phyloP scores from a whole-genome alignment of 108 stramenopile species.

The Stephanodiscus triporus region DNA sequence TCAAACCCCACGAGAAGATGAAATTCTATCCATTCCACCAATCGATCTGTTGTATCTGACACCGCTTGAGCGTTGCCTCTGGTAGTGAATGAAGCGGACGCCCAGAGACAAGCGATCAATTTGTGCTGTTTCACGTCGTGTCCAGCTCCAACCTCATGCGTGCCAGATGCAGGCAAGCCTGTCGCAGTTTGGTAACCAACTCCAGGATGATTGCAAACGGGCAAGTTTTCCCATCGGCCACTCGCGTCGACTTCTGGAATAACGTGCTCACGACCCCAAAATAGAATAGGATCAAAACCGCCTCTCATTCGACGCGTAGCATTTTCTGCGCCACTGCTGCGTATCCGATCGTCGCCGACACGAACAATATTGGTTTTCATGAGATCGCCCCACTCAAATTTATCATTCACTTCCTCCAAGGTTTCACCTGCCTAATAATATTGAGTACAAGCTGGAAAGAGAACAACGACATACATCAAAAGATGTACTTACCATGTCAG shows the following conservation, averaged over 20 bases:
- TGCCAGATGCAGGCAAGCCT: neutral
- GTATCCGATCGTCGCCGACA: conserved; percentile 6
- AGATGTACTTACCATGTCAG: conserved; percentile 27
- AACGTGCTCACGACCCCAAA: conserved; percentile 60
- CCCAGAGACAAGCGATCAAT: conserved; percentile 75
- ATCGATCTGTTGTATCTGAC: conserved; percentile 54
- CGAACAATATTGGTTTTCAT: conserved; percentile 34
- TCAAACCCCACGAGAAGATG: conserved; percentile 71
- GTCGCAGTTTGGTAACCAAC: conserved; percentile 9
- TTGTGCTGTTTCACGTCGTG: conserved; percentile 45
- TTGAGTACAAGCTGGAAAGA: neutral
- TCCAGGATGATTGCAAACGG: conserved; percentile 61
- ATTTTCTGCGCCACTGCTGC: conserved; percentile 20
- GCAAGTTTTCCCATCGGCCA: conserved; percentile 82
- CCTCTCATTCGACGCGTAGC: conserved; percentile 33
- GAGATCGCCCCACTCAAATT: conserved; percentile 27
- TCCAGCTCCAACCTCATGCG: neutral
- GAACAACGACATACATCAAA: neutral
- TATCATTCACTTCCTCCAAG: conserved; percentile 26
- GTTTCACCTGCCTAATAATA: conserved; percentile 21
- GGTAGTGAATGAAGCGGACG: conserved; percentile 66
- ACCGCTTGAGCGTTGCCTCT: conserved; percentile 58
- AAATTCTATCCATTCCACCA: conserved; percentile 85
- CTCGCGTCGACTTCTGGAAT: conserved; percentile 68
- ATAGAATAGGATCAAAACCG: conserved; percentile 51